Conservation (phyloP, 805 yeast species). For the Teunomyces aglyptinius region DNA sequence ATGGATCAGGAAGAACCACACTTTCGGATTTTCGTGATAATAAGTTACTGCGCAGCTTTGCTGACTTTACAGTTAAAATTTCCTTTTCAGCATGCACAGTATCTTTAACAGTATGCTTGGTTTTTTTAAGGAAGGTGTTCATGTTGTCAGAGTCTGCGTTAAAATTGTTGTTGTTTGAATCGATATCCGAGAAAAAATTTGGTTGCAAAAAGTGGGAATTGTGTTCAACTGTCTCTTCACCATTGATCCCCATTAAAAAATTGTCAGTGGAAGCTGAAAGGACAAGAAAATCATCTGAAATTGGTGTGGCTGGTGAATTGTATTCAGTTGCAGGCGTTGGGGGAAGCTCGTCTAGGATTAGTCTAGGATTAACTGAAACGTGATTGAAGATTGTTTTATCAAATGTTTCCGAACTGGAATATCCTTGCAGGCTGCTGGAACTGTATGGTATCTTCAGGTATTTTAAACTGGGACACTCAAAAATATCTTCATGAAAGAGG, state of each 20-base stretch:
- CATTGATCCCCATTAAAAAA: not conserved
- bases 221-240: not conserved
- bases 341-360: not conserved
- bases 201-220: not conserved
- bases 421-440: not conserved
- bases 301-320: not conserved
- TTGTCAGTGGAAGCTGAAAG: not conserved
- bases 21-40: not conserved
- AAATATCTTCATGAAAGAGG: constrained; percentile 1
- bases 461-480: not conserved
- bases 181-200: not conserved
- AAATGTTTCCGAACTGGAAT: not conserved
- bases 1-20: not conserved
- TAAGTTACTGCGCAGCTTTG: not conserved
- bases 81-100: not conserved
- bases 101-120: not conserved
- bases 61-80: not conserved
- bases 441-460: not conserved
- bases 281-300: not conserved
- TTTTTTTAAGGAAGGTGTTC: not conserved
- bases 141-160: not conserved
- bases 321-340: not conserved
- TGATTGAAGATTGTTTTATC: not conserved
- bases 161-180: not conserved
- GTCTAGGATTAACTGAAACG: not conserved